Conservation (phyloP, 164 flowering plant species). For the Kingdonia uniflora region DNA sequence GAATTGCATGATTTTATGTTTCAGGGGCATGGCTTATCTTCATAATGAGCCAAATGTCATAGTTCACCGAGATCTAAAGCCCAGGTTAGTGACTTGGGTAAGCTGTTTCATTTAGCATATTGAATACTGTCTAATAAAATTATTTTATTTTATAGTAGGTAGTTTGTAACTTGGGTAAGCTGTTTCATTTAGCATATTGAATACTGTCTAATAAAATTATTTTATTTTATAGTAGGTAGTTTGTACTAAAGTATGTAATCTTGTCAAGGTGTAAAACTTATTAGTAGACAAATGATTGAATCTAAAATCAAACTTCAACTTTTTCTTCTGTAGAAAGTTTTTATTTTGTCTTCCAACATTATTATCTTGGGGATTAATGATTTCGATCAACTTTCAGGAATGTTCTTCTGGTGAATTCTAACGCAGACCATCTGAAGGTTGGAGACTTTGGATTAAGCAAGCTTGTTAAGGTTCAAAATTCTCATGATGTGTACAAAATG, state of each 20-base stretch:
- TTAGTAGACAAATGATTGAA: too few species aligned
- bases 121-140: too few species aligned
- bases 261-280: too few species aligned
- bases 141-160: too few species aligned
- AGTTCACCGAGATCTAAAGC: conserved; percentile 91
- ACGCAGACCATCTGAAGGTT: conserved; percentile 95
- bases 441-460: conserved; percentile 99
- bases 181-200: too few species aligned
- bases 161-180: conserved; percentile 23
- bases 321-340: too few species aligned
- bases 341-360: too few species aligned
- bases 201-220: too few species aligned
- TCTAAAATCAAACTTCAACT: too few species aligned
- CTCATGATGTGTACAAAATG: conserved; percentile 97
- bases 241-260: too few species aligned
- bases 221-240: too few species aligned
- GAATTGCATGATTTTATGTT: conserved; percentile 7
- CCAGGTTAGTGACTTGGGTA: conserved; percentile 47
- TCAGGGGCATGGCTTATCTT: conserved; percentile 97
- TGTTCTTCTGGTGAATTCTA: conserved; percentile 91
- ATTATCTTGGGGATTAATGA: background rate
- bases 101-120: too few species aligned
- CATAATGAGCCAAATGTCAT: conserved; percentile 98
- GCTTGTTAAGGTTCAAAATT: conserved; percentile 86
- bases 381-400: conserved; percentile 43